Base-by-base conservation (phyloP, 2,329 filamentous ascomycete genomes). In the Pestalotiopsis fici region DNA sequence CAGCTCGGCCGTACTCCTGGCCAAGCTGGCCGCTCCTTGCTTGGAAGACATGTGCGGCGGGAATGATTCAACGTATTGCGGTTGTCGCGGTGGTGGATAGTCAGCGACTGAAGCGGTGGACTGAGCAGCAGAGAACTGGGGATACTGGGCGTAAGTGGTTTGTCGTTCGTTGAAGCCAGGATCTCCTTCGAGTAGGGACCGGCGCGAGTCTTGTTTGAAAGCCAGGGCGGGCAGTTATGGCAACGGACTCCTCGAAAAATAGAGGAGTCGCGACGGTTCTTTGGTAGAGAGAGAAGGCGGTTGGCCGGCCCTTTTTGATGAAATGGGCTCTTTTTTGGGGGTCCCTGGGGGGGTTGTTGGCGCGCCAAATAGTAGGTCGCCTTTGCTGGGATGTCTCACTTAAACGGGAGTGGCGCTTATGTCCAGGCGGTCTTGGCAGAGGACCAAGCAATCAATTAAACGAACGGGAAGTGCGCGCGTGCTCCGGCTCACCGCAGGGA, bases 1-100 rank as follows among this genome's bases (percentile, higher is more conserved):
- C 73, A 92, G 89, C 77, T 94, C 95, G 83, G 95, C 89, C 73
- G 81, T 88, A 74, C 76, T 76, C 71, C 76, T 74, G 70, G 74
- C 78, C 74, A 79, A 76, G 66, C 72, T 73, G 66, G 68, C 71
- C 73, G 70, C 73, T 76, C 65, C 74, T 78, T 67, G 76, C 78
- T n/a, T 74, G 65, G 74, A 70, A 62, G 79, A 73, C 71, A 81
- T 79, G 25, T 54, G 62, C 65, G 76, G 77, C 66, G 78, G 73
- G 66, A 74, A 78, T 59, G 73, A 72, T 69, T 69, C 70, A 71
- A 76, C 79, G 75, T 72, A 73, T 71, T 72, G 75, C 60, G 69
- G 74, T 60, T 71, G 65, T 65, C 70, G 70, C 64, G 67, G 67
- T 55, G 56, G 64, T 69, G 65, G 62, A 64, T 35, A 43, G 28